Conservation (phyloP, 2,329 filamentous ascomycete species). For the Clonostachys rosea region DNA sequence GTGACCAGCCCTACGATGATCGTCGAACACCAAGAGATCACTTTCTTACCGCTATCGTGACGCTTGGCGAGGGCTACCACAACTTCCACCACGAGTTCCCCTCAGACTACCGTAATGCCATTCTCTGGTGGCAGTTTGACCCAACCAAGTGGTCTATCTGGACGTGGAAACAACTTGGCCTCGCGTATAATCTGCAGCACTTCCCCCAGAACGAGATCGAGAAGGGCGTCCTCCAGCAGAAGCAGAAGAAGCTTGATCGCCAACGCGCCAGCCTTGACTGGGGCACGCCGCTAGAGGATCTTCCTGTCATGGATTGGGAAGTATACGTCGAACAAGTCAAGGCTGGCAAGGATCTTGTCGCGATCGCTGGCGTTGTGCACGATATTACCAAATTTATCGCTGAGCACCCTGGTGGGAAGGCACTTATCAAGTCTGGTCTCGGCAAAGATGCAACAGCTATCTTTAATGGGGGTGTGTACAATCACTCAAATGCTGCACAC, state of each 20-base stretch:
- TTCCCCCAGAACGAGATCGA: constrained; percentile 91
- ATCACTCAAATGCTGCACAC: constrained; percentile 86
- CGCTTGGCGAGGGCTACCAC: constrained; percentile 86
- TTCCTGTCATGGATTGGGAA: constrained; percentile 83
- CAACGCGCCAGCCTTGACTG: constrained; percentile 79
- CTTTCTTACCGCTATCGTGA: constrained; percentile 79
- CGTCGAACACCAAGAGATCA: constrained; percentile 88
- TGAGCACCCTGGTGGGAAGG: constrained; percentile 86
- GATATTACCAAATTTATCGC: constrained; percentile 82
- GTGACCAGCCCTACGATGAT: constrained; percentile 89
- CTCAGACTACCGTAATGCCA: constrained; percentile 88
- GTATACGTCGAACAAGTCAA: constrained; percentile 76
- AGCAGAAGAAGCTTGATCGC: constrained; percentile 90
- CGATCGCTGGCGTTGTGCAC: constrained; percentile 80
- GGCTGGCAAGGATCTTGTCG: constrained; percentile 69
- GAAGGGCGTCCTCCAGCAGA: constrained; percentile 83
- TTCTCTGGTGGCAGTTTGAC: constrained; percentile 88
- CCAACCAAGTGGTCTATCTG: constrained; percentile 89
- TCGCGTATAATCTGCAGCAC: constrained; percentile 84
- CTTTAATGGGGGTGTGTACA: constrained; percentile 89
- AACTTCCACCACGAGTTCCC: constrained; percentile 97
- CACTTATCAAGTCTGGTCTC: constrained; percentile 75
- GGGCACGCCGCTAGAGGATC: constrained; percentile 79
- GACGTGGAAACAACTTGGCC: constrained; percentile 76
- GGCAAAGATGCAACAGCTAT: constrained; percentile 87